phyloP scores from a whole-genome alignment of 75 land plant genomes.

The Selaginella tamariscina region DNA sequence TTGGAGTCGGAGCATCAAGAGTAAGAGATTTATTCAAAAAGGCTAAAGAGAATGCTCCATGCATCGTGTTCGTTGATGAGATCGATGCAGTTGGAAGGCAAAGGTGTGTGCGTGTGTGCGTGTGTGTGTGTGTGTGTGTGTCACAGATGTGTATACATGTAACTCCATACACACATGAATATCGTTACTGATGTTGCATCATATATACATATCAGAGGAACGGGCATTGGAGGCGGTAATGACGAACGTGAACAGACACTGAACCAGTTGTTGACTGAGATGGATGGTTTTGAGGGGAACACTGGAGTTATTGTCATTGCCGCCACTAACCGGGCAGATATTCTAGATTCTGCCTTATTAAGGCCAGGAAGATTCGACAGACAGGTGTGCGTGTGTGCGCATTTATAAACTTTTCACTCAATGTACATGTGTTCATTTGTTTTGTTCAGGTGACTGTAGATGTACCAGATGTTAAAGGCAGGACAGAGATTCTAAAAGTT shows the following conservation, averaged over 20 bases:
- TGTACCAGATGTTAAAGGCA: conserved; percentile 86
- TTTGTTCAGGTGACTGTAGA: conserved; percentile 73
- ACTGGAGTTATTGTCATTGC: conserved; percentile 94
- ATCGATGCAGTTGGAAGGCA: conserved; percentile 98
- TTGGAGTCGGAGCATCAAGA: conserved; percentile 97
- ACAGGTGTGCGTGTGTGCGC: conserved; percentile 42
- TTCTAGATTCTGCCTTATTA: conserved; percentile 88
- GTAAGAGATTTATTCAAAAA: conserved; percentile 97
- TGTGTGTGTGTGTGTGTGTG: too few species aligned
- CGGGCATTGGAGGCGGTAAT: conserved; percentile 97
- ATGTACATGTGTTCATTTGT: neutral
- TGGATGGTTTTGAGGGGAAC: conserved; percentile 99
- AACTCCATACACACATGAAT: too few species aligned
- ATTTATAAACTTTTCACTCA: neutral
- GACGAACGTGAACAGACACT: conserved; percentile 94
- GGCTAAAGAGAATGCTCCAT: conserved; percentile 99
- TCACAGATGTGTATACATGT: too few species aligned
- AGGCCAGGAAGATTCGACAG: conserved; percentile 97
- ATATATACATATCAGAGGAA: too few species aligned
- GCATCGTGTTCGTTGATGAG: conserved; percentile 98
- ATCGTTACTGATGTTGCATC: too few species aligned
- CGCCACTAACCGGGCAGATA: conserved; percentile 96
- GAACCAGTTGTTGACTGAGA: conserved; percentile 95
- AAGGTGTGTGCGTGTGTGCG: too few species aligned
- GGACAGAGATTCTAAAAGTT: conserved; percentile 93